Evolutionary conservation across 257 asterid genomes (phyloP).

Genomic region (Solanum piurae): DNA sequence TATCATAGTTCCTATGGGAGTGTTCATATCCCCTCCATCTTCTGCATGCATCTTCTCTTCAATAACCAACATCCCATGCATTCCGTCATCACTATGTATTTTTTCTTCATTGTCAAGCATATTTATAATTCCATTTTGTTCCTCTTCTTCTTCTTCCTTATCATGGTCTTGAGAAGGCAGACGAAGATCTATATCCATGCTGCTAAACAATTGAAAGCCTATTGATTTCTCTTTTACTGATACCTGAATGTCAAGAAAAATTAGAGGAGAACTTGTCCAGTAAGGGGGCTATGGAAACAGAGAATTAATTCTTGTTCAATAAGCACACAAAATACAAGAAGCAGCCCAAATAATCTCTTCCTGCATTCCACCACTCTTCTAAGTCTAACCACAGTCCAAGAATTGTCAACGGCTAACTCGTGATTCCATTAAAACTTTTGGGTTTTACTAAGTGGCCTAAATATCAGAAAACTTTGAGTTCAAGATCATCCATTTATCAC

Average conservation of each 20-base stretch:
- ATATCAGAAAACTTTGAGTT: neutral
- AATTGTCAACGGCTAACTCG: neutral
- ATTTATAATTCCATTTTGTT: conserved; percentile 45
- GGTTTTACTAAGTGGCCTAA: neutral
- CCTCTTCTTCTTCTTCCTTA: conserved; percentile 39
- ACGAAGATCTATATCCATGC: conserved; percentile 90
- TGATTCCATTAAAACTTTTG: neutral
- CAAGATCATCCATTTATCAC: neutral
- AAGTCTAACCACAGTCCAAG: neutral
- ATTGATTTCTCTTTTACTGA: neutral
- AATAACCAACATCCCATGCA: conserved; percentile 34
- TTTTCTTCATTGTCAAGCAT: conserved; percentile 66
- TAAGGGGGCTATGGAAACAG: neutral
- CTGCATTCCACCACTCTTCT: neutral
- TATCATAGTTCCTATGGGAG: conserved; percentile 35
- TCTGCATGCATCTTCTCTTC: conserved; percentile 48
- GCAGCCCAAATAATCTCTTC: neutral
- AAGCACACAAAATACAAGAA: neutral
- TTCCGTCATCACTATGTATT: conserved; percentile 43
- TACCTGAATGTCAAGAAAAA: neutral
- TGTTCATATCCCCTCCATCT: conserved; percentile 46
- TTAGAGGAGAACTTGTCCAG: neutral
- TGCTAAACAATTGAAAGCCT: neutral
- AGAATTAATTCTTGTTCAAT: neutral
- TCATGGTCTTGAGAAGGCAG: conserved; percentile 83